Conservation (phyloP, 2,329 filamentous ascomycete species). For the Penicillium sp. region DNA sequence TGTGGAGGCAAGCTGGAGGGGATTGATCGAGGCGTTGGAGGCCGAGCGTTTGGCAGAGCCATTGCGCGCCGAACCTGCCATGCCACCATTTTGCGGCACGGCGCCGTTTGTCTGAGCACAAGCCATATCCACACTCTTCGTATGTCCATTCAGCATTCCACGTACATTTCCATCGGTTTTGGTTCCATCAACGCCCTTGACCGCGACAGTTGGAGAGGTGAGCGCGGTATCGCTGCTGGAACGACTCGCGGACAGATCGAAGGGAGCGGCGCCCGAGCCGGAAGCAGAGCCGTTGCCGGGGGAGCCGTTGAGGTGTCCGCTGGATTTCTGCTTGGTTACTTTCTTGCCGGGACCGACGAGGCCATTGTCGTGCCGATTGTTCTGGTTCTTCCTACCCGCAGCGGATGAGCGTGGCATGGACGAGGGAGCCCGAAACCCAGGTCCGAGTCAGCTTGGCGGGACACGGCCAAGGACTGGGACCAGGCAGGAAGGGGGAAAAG, state of each 20-base stretch:
- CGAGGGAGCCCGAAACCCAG: slow-evolving; percentile 39
- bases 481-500: slow-evolving; percentile 31
- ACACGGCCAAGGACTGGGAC: slow-evolving; percentile 45
- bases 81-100: slow-evolving; percentile 28
- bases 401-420: slow-evolving; percentile 48
- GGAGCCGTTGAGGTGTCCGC: slow-evolving; percentile 51
- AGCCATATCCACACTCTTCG: slow-evolving; percentile 34
- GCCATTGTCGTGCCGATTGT: slow-evolving; percentile 80
- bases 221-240: slow-evolving; percentile 35
- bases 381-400: slow-evolving; percentile 56
- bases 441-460: slow-evolving; percentile 47
- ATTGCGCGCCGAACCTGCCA: slow-evolving; percentile 27
- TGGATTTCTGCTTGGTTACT: slow-evolving; percentile 55
- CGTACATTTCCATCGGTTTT: slow-evolving; percentile 35
- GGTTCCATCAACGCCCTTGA: slow-evolving; percentile 26
- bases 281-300: slow-evolving; percentile 41
- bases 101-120: slow-evolving; percentile 33
- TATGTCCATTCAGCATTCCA: slow-evolving; percentile 34
- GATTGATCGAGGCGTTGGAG: slow-evolving; percentile 54
- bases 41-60: slow-evolving; percentile 35
- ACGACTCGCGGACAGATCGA: slow-evolving; percentile 39
- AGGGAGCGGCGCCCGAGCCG: slow-evolving; percentile 34
- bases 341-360: slow-evolving; percentile 73
- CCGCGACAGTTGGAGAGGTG: slow-evolving; percentile 24
- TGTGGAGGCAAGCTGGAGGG: slow-evolving; percentile 72